Base-by-base conservation (phyloP, 2,329 filamentous ascomycete species). In the Bertia moriformis region DNA sequence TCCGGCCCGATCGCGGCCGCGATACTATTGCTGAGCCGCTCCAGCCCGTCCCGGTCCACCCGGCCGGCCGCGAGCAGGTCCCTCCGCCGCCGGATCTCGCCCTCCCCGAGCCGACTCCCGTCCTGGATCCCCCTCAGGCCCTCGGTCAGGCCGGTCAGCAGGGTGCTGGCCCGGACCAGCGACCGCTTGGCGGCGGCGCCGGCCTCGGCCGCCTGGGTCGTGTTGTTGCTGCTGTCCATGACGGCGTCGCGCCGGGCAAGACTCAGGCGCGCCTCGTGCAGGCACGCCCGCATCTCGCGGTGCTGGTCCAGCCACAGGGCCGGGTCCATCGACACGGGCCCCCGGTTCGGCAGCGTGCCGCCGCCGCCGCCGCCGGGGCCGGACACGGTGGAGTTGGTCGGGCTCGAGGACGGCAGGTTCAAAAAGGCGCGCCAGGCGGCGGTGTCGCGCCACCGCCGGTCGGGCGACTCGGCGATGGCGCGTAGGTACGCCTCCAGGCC, bases 281-380 rank as follows among this genome's bases (percentile, higher is more conserved):
- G 65, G 45, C 73, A 69, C 14, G 66, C 63, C 59, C 87, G 88
- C 59, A 88, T 66, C 51, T 87, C 80, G 18, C 73, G 62, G 51
- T 87, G 78, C 40, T 84, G 65, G 51, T 89, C 83, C 18, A 89
- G 59, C 84, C 85, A 91, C 1, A 79, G 76, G 3, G 70, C 69
- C 1, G 77, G 76, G 51, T 80, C 76, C 13, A 65, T 63, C 2
- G 70, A 65, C 0, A 63, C 61, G 4, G 51, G 58, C 22, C 54
- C 51, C n/a, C 61, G 57, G n/a, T n/a, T n/a, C n/a, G n/a, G n/a
- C n/a, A n/a, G n/a, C n/a, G n/a, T n/a, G 4, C 56, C 56, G 1
- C 59, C 55, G 19, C 17, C 55, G 4, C 55, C 51, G 17, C 59
- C 54, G 30, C 54, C 66, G 32, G 57, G 55, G 37, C 37, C 39